Conservation (phyloP, 139 green algal species). For the Closterium sp. region DNA sequence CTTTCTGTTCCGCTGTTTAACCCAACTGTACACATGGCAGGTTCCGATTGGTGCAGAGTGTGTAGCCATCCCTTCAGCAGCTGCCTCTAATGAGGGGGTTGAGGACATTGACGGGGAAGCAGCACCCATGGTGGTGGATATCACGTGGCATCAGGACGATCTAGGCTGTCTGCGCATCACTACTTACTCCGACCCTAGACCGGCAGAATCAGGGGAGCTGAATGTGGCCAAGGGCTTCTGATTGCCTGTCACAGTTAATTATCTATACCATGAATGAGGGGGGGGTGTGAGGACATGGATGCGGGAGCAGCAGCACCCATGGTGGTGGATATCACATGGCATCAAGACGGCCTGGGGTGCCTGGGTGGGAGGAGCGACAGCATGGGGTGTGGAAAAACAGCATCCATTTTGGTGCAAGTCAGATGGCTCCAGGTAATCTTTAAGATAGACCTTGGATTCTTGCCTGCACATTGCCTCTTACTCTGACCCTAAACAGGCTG, state of each 20-base stretch:
- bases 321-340: too few species aligned
- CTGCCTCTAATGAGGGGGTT: background rate
- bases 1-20: background rate
- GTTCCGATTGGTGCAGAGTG: background rate
- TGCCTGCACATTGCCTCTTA: background rate
- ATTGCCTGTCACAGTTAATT: background rate
- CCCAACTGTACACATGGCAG: background rate
- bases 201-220: background rate
- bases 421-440: too few species aligned
- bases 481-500: background rate
- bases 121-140: background rate
- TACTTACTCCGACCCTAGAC: background rate
- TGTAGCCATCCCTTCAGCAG: background rate
- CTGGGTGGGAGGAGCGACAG: too few species aligned
- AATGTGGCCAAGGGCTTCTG: background rate
- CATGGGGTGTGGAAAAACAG: too few species aligned
- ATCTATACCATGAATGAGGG: too few species aligned
- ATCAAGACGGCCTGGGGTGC: too few species aligned
- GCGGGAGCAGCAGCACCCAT: too few species aligned
- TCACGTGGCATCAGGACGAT: background rate
- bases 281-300: too few species aligned
- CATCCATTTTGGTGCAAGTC: too few species aligned
- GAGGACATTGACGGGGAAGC: background rate
- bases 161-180: background rate
- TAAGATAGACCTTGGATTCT: too few species aligned